A percentile compares a stretch with the other conserved stretches of the same genome.
phyloP scores from a whole-genome alignment of 2,329 filamentous ascomycete genomes.

The Arthrobotrys sphaeroides region DNA sequence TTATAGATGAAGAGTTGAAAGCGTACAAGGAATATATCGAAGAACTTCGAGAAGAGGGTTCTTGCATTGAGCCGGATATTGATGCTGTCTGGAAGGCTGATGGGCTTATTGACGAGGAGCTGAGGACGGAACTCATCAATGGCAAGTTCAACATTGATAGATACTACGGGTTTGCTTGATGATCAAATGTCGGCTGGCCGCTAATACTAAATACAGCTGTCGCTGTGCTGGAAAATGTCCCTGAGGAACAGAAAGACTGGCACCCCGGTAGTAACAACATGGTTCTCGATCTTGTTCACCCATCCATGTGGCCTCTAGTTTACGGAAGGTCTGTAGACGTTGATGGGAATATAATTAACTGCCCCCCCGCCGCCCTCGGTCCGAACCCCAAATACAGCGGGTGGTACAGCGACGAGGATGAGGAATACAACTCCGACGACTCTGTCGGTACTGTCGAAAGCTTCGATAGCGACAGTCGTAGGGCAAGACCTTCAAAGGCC shows the following conservation, averaged over 20 bases:
- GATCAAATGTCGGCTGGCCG: too few relatives aligned
- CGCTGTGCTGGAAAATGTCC: constrained; percentile 65
- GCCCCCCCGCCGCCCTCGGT: not conserved
- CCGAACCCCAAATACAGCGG: not conserved
- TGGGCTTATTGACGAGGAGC: not conserved
- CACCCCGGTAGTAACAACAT: constrained; percentile 68
- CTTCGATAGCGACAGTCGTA: not conserved
- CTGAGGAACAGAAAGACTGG: constrained; percentile 68
- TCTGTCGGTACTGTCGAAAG: too few relatives aligned
- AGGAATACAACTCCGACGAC: not conserved
- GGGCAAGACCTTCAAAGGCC: not conserved
- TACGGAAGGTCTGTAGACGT: constrained; percentile 62
- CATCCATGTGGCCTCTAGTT: constrained; percentile 71
- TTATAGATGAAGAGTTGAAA: constrained; percentile 6
- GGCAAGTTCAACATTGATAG: not conserved
- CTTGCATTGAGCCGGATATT: constrained; percentile 33
- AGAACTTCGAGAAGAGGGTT: not conserved
- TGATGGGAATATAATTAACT: not conserved
- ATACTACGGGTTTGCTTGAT: too few relatives aligned
- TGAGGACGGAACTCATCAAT: constrained; percentile 15
- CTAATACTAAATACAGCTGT: too few relatives aligned
- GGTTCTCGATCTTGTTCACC: constrained; percentile 72
- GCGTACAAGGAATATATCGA: not conserved
- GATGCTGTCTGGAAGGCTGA: constrained; percentile 30
- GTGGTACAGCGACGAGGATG: not conserved